These are phyloP conservation scores for Zea luxurians DNA, from an alignment of 176 grass and related monocot genomes.

Conservation along the genomic window DNA sequence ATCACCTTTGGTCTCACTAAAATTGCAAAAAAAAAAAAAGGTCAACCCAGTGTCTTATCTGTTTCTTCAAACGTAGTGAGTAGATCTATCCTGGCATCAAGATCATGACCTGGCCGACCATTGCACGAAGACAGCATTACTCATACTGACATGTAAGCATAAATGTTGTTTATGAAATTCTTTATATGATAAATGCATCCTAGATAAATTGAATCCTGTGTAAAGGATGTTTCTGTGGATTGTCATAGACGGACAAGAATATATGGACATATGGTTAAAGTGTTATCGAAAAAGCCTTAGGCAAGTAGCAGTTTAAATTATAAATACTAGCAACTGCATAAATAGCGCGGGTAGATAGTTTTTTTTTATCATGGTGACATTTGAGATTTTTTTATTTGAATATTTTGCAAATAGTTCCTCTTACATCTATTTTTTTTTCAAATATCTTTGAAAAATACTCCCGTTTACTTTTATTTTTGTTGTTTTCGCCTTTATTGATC, in stretches of 20 bases:
- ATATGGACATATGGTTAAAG: neutral
- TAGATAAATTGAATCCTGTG: neutral
- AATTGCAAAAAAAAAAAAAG: constrained; percentile 31
- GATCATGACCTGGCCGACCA: constrained; percentile 16
- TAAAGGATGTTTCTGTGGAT: neutral
- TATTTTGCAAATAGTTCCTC: too few relatives aligned
- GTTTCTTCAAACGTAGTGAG: neutral
- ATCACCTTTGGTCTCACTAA: constrained; percentile 6
- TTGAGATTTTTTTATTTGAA: too few relatives aligned
- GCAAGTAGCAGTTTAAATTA: neutral
- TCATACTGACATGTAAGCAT: neutral
- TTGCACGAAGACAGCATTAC: neutral
- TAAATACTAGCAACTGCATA: neutral
- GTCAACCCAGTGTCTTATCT: neutral
- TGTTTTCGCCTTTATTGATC: too few relatives aligned
- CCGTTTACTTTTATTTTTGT: too few relatives aligned
- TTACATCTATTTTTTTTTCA: too few relatives aligned
- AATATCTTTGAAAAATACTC: too few relatives aligned
- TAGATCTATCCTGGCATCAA: constrained; percentile 25
- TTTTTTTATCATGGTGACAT: too few relatives aligned
- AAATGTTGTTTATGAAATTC: neutral
- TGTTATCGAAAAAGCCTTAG: constrained; percentile 19
- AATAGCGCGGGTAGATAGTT: too few relatives aligned
- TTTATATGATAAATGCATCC: neutral
- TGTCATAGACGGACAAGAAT: constrained; percentile 13